Evolutionary conservation across 306 rosid species (phyloP).

Genomic region (Medicago arabica): DNA sequence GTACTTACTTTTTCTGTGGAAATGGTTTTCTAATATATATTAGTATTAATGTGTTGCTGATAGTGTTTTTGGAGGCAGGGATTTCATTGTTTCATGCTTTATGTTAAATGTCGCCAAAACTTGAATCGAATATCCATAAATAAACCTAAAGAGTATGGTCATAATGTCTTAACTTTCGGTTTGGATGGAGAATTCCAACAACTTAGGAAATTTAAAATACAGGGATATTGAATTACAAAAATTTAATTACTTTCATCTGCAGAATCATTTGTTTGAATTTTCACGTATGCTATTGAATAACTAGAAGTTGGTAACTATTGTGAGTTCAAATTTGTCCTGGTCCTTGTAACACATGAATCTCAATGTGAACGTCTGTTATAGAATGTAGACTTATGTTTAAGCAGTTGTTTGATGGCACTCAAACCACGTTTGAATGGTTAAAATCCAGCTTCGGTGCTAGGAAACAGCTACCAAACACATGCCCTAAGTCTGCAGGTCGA

Average conservation of each 20-base stretch:
- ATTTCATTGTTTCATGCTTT: constrained; percentile 1
- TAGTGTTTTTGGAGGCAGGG: not conserved
- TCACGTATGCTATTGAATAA: not conserved
- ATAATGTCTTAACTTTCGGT: not conserved
- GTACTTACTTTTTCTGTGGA: constrained; percentile 15
- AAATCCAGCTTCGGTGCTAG: not conserved
- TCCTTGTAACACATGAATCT: not conserved
- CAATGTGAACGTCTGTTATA: not conserved
- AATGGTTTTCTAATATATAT: not conserved
- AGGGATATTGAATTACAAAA: not conserved
- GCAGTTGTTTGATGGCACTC: not conserved
- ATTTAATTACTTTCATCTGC: constrained; percentile 3
- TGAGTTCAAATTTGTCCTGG: not conserved
- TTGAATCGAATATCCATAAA: not conserved
- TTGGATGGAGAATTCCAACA: not conserved
- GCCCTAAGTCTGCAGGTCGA: not conserved
- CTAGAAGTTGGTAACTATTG: not conserved
- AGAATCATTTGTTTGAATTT: not conserved
- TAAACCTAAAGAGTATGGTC: not conserved
- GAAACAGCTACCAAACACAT: not conserved
- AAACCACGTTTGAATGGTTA: not conserved
- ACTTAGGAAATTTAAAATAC: not conserved
- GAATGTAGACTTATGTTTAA: not conserved
- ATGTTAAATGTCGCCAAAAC: not conserved
- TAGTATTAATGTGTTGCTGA: constrained; percentile 1